These are phyloP conservation scores for Maudiozyma serrabonitensis DNA, from an alignment of 805 yeast genomes.

Conservation along the genomic window DNA sequence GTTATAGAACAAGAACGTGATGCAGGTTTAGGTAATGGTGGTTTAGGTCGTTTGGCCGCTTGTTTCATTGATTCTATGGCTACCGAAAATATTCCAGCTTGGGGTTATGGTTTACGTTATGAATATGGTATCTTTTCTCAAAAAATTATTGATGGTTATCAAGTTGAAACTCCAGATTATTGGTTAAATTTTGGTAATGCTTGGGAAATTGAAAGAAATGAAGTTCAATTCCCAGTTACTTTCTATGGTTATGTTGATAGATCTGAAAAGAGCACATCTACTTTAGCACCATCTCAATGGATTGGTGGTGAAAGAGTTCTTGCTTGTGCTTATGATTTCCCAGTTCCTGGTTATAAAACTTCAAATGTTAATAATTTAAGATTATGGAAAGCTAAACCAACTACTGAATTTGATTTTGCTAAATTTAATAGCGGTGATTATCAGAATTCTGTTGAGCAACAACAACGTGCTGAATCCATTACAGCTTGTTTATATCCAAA, in stretches of 20 bases:
- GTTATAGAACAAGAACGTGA: conserved; percentile 80
- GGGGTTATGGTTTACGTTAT: conserved; percentile 94
- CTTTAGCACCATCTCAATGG: conserved; percentile 64
- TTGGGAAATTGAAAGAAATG: conserved; percentile 85
- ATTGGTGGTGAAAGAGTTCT: conserved; percentile 80
- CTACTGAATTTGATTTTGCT: conserved; percentile 81
- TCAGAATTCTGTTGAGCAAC: conserved; percentile 69
- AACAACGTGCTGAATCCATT: conserved; percentile 83
- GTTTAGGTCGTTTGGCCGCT: conserved; percentile 88
- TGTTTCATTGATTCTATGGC: conserved; percentile 86
- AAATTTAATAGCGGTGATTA: conserved; percentile 91
- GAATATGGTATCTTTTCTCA: conserved; percentile 91
- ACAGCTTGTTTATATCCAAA: conserved; percentile 91
- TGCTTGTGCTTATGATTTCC: conserved; percentile 86
- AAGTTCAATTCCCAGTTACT: conserved; percentile 81
- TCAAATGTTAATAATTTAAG: conserved; percentile 79
- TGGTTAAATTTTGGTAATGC: conserved; percentile 87
- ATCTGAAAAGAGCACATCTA: conserved; percentile 36
- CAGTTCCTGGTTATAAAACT: conserved; percentile 84
- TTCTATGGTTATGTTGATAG: conserved; percentile 76
- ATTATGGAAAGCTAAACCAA: conserved; percentile 84
- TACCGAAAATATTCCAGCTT: conserved; percentile 79
- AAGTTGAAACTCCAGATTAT: conserved; percentile 89
- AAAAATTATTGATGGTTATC: conserved; percentile 82
- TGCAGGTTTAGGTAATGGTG: conserved; percentile 93